These are phyloP conservation scores for Sugiyamaella smithiae DNA, from an alignment of 805 yeast species.

Conservation along the genomic window DNA sequence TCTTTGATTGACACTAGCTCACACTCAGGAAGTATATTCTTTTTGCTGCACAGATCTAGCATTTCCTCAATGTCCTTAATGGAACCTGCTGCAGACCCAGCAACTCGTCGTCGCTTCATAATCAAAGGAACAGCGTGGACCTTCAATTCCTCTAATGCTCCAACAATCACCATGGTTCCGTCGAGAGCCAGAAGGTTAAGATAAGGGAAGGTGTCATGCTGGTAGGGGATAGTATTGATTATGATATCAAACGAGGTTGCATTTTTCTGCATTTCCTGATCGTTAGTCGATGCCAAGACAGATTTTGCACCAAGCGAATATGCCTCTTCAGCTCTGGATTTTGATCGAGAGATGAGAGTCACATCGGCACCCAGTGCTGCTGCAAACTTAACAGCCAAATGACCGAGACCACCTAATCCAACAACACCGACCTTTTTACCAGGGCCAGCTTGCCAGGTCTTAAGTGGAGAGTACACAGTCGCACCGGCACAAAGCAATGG, in stretches of 20 bases:
- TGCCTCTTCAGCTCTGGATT: constrained; percentile 51
- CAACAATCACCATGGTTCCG: constrained; percentile 60
- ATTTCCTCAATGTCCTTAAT: constrained; percentile 63
- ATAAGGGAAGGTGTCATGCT: constrained; percentile 48
- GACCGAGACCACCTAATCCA: constrained; percentile 68
- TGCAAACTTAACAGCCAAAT: constrained; percentile 58
- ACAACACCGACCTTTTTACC: constrained; percentile 55
- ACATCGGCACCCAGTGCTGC: constrained; percentile 63
- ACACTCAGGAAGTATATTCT: constrained; percentile 59
- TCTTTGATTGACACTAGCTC: constrained; percentile 51
- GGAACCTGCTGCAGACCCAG: constrained; percentile 58
- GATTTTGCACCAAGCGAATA: constrained; percentile 56
- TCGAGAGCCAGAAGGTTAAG: constrained; percentile 52
- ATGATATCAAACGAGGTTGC: constrained; percentile 47
- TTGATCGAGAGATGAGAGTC: constrained; percentile 52
- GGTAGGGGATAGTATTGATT: constrained; percentile 52
- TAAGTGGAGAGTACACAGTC: constrained; percentile 66
- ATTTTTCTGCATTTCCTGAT: constrained; percentile 33
- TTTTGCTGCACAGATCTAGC: constrained; percentile 60
- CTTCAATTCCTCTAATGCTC: constrained; percentile 37
- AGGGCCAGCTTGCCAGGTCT: constrained; percentile 45
- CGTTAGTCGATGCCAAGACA: constrained; percentile 48
- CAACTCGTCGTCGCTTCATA: constrained; percentile 37
- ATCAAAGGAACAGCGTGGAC: constrained; percentile 34
- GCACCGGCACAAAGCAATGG: constrained; percentile 77